Base-by-base conservation (phyloP, 257 asterid species). In the Leonotis leonurus region DNA sequence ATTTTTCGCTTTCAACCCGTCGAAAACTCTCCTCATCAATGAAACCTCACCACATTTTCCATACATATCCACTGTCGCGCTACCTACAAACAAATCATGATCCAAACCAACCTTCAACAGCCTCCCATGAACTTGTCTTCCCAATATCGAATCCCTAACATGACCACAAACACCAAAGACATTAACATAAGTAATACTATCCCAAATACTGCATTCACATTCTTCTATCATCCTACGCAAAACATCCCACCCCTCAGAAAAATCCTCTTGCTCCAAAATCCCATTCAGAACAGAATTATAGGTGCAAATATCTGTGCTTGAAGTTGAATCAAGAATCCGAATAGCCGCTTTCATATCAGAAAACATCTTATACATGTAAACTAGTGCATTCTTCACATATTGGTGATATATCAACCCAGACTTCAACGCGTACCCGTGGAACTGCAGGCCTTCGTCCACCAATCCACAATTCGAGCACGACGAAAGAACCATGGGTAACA, bases 41-140 rank as follows among this genome's bases (percentile, higher is more conserved):
- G 27, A 68, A 51, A 86, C 57, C 25, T 83, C 85, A 25, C 93
- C 85, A 59, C 93, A 88, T 78, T 92, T 86, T 22, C 97, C 95
- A 27, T 92, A 89, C 88, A 85, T 86, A 70, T 88, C 98, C 24
- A 88, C 64, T 3, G 79, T 62, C 20, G 93, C 78, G 26, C 90
- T 82, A 18, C 82, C 82, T 10, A 89, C 67, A 60, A 76, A 87
- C 50, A 77, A 33, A 83, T 91, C 85, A 52, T 56, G 45, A 67
- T 64, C 74, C 54, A 77, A 64, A 53, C 85, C 82, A 24, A 35
- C 64, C 78, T 77, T 88, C 69, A 83, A 22, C 60, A 80, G 35
- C 56, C 74, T 77, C 48, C 73, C 57, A 43, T 86, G 95, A 52
- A 85, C 78, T 67, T 84, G 95, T 54, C 69, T 60, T 33, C 97